Evolutionary conservation across 176 grass and related monocot genomes (phyloP), one percentile per base, ranked within the genome.

Genomic region (Cocos nucifera): DNA sequence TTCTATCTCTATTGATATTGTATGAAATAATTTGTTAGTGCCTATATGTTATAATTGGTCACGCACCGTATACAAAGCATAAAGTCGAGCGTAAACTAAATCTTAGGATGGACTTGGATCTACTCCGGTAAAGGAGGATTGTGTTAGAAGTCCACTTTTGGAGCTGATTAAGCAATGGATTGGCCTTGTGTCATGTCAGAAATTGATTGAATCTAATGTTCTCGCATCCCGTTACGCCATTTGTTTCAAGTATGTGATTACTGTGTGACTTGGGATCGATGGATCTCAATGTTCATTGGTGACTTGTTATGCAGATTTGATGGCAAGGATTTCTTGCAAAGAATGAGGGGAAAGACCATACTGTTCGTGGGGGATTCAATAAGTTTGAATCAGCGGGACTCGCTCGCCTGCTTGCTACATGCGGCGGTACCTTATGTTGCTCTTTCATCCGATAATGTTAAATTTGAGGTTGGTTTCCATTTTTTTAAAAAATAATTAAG

Each of bases 281-380:
- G 10, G 61, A 63, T 63, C 16, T 49, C 18, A 17, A 21, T 56
- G 8, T 3, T 56, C 7, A 10, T 56, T 18, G 18, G 53, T 55
- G 53, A 1, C 21, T 20, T 55, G 35, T 12, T 14, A 9, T 50
- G 21, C 32, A 65, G 63, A 22, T 65, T 52, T 26, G 49, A 65
- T 19, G 63, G 63, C 15, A 22, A n/a, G 22, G 22, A 53, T 25
- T 26, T 65, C 49, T n/a, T 53, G 63, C n/a, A 9, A 12, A 65
- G 21, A 22, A 51, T 24, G 62, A 6, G 4, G 25, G 63, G 63
- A 21, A 65, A 65, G 49, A 65, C 19, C 3, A 22, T 65, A 22
- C 53, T 53, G 63, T 52, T 65, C 14, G 63, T 65, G 18, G 63
- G 63, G 6, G 63, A 65, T 49, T 65, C 63, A 3, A 20, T 65